Evolutionary conservation across 345 rosid genomes (phyloP).

Genomic region (Eucalyptus regnans): DNA sequence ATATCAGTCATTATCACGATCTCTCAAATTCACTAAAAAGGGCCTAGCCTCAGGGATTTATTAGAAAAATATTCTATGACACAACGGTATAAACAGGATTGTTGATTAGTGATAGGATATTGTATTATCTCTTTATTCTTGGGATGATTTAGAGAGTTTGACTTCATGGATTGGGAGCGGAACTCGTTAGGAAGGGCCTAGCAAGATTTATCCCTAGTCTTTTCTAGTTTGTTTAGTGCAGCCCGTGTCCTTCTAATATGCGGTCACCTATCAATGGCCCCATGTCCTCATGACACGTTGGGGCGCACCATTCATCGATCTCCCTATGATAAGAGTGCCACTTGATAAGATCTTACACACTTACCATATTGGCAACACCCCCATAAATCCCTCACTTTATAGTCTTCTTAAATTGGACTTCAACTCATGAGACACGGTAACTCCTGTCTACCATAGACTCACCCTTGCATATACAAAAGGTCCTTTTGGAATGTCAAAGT

Average conservation of each 20-base stretch:
- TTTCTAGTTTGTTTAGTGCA: background rate
- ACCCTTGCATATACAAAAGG: background rate
- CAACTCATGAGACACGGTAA: background rate
- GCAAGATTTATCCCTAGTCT: background rate
- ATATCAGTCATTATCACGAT: accelerated
- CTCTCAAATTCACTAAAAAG: background rate
- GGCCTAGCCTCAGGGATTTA: accelerated
- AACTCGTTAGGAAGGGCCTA: background rate
- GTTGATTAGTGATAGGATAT: background rate
- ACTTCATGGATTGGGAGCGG: background rate
- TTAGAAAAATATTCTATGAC: background rate
- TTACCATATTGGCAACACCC: accelerated
- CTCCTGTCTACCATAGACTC: background rate
- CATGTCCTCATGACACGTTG: accelerated
- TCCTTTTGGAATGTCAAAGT: background rate
- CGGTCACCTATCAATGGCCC: background rate
- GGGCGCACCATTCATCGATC: background rate
- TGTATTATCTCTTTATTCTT: background rate
- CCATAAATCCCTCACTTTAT: background rate
- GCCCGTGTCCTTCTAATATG: background rate
- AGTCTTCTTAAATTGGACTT: background rate
- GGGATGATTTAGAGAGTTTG: accelerated
- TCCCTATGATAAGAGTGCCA: background rate
- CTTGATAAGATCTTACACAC: background rate
- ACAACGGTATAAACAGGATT: accelerated